phyloP scores from a whole-genome alignment of 2,329 filamentous ascomycete genomes.

The Aspergillus oerlinghausenensis region DNA sequence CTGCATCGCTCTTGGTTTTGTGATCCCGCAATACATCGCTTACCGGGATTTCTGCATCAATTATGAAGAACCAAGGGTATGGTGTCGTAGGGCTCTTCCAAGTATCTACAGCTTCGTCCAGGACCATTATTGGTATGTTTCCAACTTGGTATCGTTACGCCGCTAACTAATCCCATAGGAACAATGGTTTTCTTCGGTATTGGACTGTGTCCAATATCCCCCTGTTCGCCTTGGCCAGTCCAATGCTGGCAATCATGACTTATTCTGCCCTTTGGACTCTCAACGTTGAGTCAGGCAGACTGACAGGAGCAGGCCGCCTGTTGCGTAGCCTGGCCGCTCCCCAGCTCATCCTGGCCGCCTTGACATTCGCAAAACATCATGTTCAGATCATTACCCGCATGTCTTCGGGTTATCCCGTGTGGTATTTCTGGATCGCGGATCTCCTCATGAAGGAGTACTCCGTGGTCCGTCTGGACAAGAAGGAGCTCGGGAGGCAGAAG shows the following conservation, averaged over 20 bases:
- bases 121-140: conserved; percentile 8
- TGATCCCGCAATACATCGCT: no score
- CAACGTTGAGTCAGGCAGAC: neutral
- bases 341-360: conserved; percentile 3
- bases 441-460: no score
- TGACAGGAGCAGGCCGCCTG: neutral
- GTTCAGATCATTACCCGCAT: conserved; percentile 9
- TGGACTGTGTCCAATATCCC: conserved; percentile 8
- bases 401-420: conserved; percentile 7
- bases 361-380: conserved; percentile 4
- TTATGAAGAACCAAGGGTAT: neutral
- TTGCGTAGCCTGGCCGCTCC: conserved; percentile 5
- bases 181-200: conserved; percentile 8
- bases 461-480: neutral
- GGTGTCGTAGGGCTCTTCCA: conserved; percentile 3
- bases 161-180: neutral
- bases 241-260: neutral
- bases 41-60: no score
- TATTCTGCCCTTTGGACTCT: neutral
- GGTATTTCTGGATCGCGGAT: conserved; percentile 6
- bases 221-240: conserved; percentile 5
- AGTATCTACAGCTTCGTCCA: conserved; percentile 9
- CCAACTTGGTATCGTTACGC: no score
- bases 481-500: neutral
- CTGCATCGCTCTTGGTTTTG: no score